These are phyloP conservation scores for Graphium sp. DNA, from an alignment of 2,329 filamentous ascomycete species.

Conservation along the genomic window DNA sequence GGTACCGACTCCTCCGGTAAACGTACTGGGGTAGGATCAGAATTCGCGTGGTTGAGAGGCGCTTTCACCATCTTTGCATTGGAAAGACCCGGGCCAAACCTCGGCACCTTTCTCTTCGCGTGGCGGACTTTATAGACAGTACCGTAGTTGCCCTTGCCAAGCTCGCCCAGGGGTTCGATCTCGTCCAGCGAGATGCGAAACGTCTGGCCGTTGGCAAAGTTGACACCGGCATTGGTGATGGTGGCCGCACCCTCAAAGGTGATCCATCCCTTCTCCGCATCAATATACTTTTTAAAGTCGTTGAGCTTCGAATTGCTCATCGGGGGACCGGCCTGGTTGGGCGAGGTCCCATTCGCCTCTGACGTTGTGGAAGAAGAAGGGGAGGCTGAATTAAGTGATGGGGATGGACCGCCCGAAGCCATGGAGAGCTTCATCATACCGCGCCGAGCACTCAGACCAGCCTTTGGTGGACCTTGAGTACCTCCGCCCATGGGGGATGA, in stretches of 20 bases:
- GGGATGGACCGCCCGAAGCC: constrained; percentile 1
- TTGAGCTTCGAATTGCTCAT: constrained; percentile 32
- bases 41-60: constrained; percentile 18
- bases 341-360: constrained; percentile 2
- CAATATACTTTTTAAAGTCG: constrained; percentile 63
- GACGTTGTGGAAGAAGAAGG: no score
- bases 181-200: constrained; percentile 95
- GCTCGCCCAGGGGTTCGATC: constrained; percentile 79
- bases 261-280: constrained; percentile 78
- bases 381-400: neutral
- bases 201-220: constrained; percentile 76
- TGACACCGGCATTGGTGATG: constrained; percentile 75
- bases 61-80: constrained; percentile 25
- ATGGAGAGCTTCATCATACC: constrained; percentile 36
- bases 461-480: constrained; percentile 20
- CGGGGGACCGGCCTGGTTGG: constrained; percentile 15
- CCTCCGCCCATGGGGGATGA: constrained; percentile 24
- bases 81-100: constrained; percentile 41
- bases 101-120: constrained; percentile 42
- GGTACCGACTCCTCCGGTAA: constrained; percentile 12
- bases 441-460: constrained; percentile 51
- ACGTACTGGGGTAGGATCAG: constrained; percentile 13
- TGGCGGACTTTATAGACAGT: constrained; percentile 96
- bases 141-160: constrained; percentile 96
- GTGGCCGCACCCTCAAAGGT: constrained; percentile 88